These are phyloP conservation scores for Nelumbo lutea DNA, from an alignment of 164 flowering plant genomes.

Conservation along the genomic window DNA sequence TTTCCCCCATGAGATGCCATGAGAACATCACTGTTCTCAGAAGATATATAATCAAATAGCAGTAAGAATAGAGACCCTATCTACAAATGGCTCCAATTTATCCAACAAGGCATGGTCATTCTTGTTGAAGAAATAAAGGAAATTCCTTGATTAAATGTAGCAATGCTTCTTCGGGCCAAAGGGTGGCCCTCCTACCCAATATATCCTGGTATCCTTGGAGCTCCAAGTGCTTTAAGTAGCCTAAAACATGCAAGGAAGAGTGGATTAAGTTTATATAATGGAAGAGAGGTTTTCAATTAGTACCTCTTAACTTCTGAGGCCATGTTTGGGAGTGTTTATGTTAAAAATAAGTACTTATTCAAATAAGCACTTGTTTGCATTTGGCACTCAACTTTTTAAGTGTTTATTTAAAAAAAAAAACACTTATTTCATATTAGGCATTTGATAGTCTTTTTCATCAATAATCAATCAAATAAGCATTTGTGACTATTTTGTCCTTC, in stretches of 20 bases:
- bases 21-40: slow-evolving; percentile 82
- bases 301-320: slow-evolving; percentile 74
- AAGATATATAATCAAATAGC: slow-evolving; percentile 81
- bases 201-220: slow-evolving; percentile 78
- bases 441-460: too few species aligned
- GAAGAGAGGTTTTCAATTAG: not conserved
- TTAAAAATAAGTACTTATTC: too few species aligned
- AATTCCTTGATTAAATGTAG: slow-evolving; percentile 62
- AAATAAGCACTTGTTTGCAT: too few species aligned
- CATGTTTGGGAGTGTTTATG: too few species aligned
- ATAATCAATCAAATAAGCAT: too few species aligned
- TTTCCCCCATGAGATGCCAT: slow-evolving; percentile 99
- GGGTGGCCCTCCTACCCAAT: slow-evolving; percentile 92
- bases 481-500: too few species aligned
- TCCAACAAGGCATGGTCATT: slow-evolving; percentile 82
- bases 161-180: slow-evolving; percentile 78
- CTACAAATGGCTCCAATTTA: slow-evolving; percentile 71
- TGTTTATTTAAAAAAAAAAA: too few species aligned
- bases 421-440: too few species aligned
- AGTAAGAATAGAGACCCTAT: slow-evolving; percentile 79
- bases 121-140: slow-evolving; percentile 75
- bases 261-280: not conserved
- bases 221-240: slow-evolving; percentile 93
- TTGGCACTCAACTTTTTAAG: too few species aligned
- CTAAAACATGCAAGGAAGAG: slow-evolving; percentile 25